Percentiles rank a stretch among this genome's conserved stretches.
Conservation (phyloP, 2,329 filamentous ascomycete genomes). For the Xylaria sp. region DNA sequence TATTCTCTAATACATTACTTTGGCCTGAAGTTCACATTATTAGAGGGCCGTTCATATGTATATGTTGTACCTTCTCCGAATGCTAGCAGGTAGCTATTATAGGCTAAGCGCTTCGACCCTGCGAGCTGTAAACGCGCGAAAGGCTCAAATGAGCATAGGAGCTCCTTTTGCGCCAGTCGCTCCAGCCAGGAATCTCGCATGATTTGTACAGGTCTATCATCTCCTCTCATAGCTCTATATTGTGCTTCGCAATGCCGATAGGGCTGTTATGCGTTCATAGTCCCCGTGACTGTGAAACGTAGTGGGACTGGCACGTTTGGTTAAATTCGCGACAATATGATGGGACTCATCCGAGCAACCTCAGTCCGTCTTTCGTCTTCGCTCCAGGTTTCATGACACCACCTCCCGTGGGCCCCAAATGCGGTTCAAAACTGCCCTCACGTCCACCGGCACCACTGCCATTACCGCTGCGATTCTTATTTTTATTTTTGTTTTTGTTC, state of each 20-base stretch:
- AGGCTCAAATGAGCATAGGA: not conserved
- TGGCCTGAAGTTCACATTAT: not conserved
- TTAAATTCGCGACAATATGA: not conserved
- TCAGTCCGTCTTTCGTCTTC: slow-evolving; percentile 75
- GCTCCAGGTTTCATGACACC: slow-evolving; percentile 71
- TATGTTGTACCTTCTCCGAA: not conserved
- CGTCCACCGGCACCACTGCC: slow-evolving; percentile 45
- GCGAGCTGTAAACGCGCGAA: not conserved
- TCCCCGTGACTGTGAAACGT: not conserved
- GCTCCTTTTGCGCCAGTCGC: not conserved
- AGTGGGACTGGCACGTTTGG: not conserved
- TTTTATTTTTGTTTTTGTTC: slow-evolving; percentile 51
- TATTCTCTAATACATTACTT: not conserved
- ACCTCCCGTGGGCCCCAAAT: slow-evolving; percentile 61
- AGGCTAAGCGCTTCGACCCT: not conserved
- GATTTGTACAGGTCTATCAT: not conserved
- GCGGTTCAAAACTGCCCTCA: slow-evolving; percentile 58
- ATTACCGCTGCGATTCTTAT: slow-evolving; percentile 51
- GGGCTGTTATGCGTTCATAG: not conserved
- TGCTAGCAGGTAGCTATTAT: not conserved
- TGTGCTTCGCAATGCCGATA: not conserved
- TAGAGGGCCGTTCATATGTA: not conserved
- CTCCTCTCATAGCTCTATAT: not conserved
- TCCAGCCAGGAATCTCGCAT: not conserved
- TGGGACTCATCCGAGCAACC: slow-evolving; percentile 65